Evolutionary conservation across 2,329 filamentous ascomycete species (phyloP), one percentile per base, ranked within the genome.

Genomic region (Beauveria sp.): DNA sequence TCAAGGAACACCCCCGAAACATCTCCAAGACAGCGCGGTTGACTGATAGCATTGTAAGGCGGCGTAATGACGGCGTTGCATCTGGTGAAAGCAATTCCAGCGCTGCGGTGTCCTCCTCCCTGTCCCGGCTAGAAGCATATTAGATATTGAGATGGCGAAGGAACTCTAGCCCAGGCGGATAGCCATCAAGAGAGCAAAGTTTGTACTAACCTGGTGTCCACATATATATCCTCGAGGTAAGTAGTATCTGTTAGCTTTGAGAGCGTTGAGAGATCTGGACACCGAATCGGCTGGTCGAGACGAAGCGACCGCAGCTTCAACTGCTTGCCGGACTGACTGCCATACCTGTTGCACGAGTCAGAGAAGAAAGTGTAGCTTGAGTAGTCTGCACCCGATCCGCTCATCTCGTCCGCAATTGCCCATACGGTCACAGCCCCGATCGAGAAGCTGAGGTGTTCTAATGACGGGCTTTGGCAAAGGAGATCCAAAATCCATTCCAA

Each of bases 391-490:
- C 22, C 22, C 22, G 22, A 22, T 22, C 22, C n/a, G n/a, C n/a
- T n/a, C n/a, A n/a, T n/a, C n/a, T n/a, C 22, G 22, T 5, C 1
- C 10, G 0, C 5, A 34, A 34, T 34, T 5, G 12, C 12, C 1
- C 0, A 0, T 14, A 0, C 1, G 12, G 30, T 34, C 12, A 2
- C 0, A 2, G 0, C 3, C 30, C 12, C 30, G 1, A 34, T 14
- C 14, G 30, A 34, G 30, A 34, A 2, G 34, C 34, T 38, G 34
- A 38, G 34, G 4, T 14, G 5, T 38, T 38, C 12, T 0, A 38
- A 38, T 1, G 12, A 14, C 34, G 34, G 34, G 34, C 12, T 38
- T 38, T 14, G 34, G 1, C 34, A 38, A 1, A 38, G 34, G 1
- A 38, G 12, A 38, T 5, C 5, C 12, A 5, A 5, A 14, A 14